Conservation (phyloP, 192 early-diverging fungal species). For the Coemansia sp. region DNA sequence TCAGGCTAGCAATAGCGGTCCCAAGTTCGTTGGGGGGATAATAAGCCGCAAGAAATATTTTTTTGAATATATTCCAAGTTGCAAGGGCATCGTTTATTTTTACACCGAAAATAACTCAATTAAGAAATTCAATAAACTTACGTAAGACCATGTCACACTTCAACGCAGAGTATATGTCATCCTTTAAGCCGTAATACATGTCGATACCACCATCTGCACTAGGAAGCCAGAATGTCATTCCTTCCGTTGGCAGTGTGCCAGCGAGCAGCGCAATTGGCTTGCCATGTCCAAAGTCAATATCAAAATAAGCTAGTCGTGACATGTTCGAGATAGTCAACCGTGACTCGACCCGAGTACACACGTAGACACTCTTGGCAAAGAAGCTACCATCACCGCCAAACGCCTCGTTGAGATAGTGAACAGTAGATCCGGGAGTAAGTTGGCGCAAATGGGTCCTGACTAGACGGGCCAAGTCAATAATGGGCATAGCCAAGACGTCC, state of each 20-base stretch:
- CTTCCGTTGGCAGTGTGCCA: neutral
- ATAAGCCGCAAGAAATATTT: too few species aligned
- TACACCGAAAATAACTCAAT: neutral
- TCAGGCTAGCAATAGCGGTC: neutral
- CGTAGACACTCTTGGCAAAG: slow-evolving; percentile 12
- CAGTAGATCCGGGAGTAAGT: neutral
- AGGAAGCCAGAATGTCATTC: slow-evolving; percentile 25
- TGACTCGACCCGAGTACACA: slow-evolving; percentile 11
- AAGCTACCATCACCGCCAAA: slow-evolving; percentile 8
- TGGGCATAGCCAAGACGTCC: slow-evolving; percentile 5
- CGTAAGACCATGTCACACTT: slow-evolving; percentile 18
- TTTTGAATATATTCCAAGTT: neutral
- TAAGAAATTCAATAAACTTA: slow-evolving; percentile 25
- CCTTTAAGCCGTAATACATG: neutral
- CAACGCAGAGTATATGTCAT: slow-evolving; percentile 12
- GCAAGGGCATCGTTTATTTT: neutral
- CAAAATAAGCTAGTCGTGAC: slow-evolving; percentile 27
- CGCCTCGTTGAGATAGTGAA: neutral
- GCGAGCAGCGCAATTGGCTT: slow-evolving; percentile 1
- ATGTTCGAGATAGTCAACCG: slow-evolving; percentile 29
- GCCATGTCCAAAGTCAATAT: slow-evolving; percentile 28
- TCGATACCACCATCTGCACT: slow-evolving; percentile 22
- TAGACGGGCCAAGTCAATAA: neutral
- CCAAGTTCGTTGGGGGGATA: too few species aligned
- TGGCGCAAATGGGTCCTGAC: neutral